A percentile compares a stretch with the other conserved stretches of the same genome.
Evolutionary conservation across 768 basidiomycete species (phyloP).

Genomic region (Russula olivacea): DNA sequence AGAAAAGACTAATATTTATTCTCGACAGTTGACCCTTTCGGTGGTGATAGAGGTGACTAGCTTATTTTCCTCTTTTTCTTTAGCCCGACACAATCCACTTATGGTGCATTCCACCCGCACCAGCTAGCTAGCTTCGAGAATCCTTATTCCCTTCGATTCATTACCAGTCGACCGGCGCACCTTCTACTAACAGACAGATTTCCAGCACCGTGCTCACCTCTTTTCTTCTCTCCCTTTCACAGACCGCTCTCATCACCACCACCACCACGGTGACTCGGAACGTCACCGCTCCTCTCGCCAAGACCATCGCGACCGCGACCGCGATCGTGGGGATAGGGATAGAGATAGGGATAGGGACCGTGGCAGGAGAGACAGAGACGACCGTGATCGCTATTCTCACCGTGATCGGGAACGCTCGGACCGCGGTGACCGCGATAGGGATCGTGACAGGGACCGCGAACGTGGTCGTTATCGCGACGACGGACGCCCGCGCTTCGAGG

Average conservation of each 20-base stretch:
- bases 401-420: conserved; percentile 31
- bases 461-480: conserved; percentile 38
- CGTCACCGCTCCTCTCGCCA: conserved; percentile 28
- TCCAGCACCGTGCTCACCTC: conserved; percentile 23
- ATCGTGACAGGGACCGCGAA: conserved; percentile 43
- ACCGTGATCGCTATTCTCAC: conserved; percentile 28
- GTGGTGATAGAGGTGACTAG: conserved; percentile 23
- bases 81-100: conserved; percentile 25
- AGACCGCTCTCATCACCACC: conserved; percentile 21
- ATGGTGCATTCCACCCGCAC: conserved; percentile 27
- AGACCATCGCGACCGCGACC: conserved; percentile 29
- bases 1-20: background rate
- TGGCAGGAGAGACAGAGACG: conserved; percentile 26
- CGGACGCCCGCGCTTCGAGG: conserved; percentile 34
- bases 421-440: conserved; percentile 37
- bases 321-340: conserved; percentile 30
- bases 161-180: conserved; percentile 17
- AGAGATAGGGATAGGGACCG: conserved; percentile 31
- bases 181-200: conserved; percentile 18
- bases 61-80: conserved; percentile 18
- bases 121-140: conserved; percentile 27
- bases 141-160: conserved; percentile 23
- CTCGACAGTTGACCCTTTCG: background rate
- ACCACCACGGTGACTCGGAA: conserved; percentile 28
- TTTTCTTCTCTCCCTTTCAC: conserved; percentile 19